Evolutionary conservation across 345 rosid species (phyloP), one percentile per base, ranked within the genome.

Genomic region (Kernera saxatilis): DNA sequence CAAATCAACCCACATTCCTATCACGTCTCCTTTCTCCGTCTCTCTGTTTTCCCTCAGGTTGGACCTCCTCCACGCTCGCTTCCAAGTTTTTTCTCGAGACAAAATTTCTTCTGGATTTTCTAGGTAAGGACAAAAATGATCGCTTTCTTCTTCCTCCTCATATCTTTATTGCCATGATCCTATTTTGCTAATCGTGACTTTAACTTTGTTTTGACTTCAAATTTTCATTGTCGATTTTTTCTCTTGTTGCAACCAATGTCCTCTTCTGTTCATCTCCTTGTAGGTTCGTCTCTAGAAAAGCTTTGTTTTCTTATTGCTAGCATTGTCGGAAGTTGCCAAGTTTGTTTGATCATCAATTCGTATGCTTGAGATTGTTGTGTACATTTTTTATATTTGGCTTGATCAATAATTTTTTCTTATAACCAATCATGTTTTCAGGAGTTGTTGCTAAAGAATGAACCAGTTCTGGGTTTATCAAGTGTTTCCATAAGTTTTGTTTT

Each of bases 1-100:
- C 45, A 22, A 74, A 74, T 59, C 55, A 67, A 45, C 33, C 41
- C 69, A 75, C 78, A 60, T 75, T 60, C 78, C 50, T 43, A 25
- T 67, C 78, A 67, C 78, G 78, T 75, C 77, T 65, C 36, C 15
- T 63, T 30, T 25, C 41, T 25, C 25, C 39, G 43, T 50, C 71
- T 73, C 64, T 25, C 40, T 54, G 64, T 6, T 64, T 46, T 64
- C 64, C 65, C 72, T 49, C 60, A 58, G 15, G 67, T 66, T 73
- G 15, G 67, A 73, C 72, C 45, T 61, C 50, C 40, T 59, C 74
- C 48, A 58, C 73, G 73, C 40, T 26, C 57, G 33, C 46, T 68
- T 52, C 41, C 62, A 27, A 37, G 19, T 5, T 35, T 29, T 59
- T 52, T 62, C 21, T 60, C 8, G 3, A 45, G 32, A 48, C n/a